Evolutionary conservation across 2,329 filamentous ascomycete species (phyloP), one percentile per base, ranked within the genome.

Genomic region (Fusarium duplospermum): DNA sequence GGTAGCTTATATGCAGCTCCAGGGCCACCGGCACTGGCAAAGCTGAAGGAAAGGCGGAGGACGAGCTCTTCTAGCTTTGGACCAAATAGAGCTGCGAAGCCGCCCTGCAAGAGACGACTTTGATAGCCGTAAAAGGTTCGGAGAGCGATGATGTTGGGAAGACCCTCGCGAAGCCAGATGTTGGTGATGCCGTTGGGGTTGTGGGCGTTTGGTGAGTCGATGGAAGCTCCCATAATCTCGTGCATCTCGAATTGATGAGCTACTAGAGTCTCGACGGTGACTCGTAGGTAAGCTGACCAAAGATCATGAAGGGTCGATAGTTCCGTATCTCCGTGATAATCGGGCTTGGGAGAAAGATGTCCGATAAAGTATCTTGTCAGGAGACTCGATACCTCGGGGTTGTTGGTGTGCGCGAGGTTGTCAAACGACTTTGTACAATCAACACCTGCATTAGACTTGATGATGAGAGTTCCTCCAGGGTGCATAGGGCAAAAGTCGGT

Each of bases 311-410:
- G 75, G 10, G 79, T 77, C 2, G 82, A 82, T 20, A 89, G 78
- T 10, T 88, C 87, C 1, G 82, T 78, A 18, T 79, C 82, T 16
- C 79, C 78, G n/a, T 83, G 82, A 58, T 84, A 87, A 50, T 88
- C 83, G 0, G 87, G 86, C 77, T 89, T 88, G 1, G 85, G 83
- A 0, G 85, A 84, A 14, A 89, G 73, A 27, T 88, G 85, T 0
- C 87, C 87, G 10, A 89, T 84, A 62, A 88, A 88, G 73, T 89
- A 89, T 47, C 88, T 88, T 1, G 87, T 87, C 5, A 89, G 76
- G 2, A 89, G 82, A 74, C 86, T 88, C 6, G 83, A 81, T 0
- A 89, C 87, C 73, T 89, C 87, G 0, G 87, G 87, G 60, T 89
- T 89, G 71, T 87, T 88, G 2, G 87, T 88, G 72, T 89, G 87